phyloP scores from a whole-genome alignment of 1,284 basidiomycete genomes.

The Moesziomyces parantarcticus region DNA sequence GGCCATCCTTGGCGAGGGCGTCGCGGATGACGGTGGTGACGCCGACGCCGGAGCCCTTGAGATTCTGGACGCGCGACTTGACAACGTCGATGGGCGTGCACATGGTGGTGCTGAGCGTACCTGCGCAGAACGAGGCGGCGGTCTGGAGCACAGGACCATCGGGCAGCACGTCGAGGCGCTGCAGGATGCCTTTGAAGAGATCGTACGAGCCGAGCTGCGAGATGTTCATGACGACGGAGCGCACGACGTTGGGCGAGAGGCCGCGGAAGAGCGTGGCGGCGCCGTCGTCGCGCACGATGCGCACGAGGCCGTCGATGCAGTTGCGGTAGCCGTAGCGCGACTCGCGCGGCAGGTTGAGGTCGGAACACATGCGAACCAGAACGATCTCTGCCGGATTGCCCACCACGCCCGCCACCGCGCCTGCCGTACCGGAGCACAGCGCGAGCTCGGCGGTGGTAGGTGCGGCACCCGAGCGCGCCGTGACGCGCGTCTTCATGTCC shows the following conservation, averaged over 20 bases:
- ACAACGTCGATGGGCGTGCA: constrained; percentile 61
- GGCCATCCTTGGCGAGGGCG: constrained; percentile 68
- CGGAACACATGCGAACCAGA: constrained; percentile 69
- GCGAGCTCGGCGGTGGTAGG: constrained; percentile 41
- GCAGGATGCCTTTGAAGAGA: constrained; percentile 71
- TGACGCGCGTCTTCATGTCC: constrained; percentile 54
- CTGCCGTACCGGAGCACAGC: constrained; percentile 59
- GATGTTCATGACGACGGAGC: constrained; percentile 72
- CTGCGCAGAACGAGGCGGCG: constrained; percentile 64
- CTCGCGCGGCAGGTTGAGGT: constrained; percentile 64
- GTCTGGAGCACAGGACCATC: constrained; percentile 68
- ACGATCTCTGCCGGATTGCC: constrained; percentile 71
- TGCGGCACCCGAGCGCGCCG: constrained; percentile 16
- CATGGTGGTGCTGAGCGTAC: constrained; percentile 71
- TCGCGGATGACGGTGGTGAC: constrained; percentile 45
- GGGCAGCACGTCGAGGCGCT: constrained; percentile 63
- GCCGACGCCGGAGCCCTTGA: constrained; percentile 61
- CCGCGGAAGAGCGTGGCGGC: constrained; percentile 70
- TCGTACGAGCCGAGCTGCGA: constrained; percentile 69
- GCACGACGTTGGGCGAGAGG: constrained; percentile 70
- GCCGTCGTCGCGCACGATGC: constrained; percentile 71
- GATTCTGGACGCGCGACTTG: constrained; percentile 57
- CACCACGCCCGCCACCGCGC: constrained; percentile 61
- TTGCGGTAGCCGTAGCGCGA: constrained; percentile 68
- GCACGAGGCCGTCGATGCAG: constrained; percentile 70